Evolutionary conservation across 768 basidiomycete species (phyloP), one percentile per base, ranked within the genome.

Genomic region (Suillus tomentosus): DNA sequence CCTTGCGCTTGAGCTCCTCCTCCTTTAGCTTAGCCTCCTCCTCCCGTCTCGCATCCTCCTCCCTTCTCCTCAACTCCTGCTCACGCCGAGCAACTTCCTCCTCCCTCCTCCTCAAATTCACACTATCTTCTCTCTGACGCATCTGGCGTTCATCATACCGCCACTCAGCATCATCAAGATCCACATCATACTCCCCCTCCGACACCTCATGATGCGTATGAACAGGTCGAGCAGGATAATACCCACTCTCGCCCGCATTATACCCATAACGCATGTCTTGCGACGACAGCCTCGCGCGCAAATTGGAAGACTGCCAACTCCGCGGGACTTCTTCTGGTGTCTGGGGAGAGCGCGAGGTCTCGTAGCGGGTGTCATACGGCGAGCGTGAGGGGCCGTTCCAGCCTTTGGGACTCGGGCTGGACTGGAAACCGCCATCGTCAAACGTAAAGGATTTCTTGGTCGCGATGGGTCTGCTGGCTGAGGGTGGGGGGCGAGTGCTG

Each of bases 51-150:
- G 74, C 70, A 34, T 81, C 81, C 19, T 79, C 79, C 34, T 75
- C 80, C 55, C 69, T 78, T 68, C 63, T 74, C 65, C 69, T 73
- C 40, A 77, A 63, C 5, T 76, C 75, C 40, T 75, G 76, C 61
- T 79, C 77, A 5, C 72, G 75, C 57, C 67, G 69, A 39, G 50
- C 71, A 17, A 73, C 78, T 14, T 78, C 78, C 42, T 76, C 74
- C 58, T 79, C 75, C 58, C 71, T 74, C 67, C 64, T 73, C 58
- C 67, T 53, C 31, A 53, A 34, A 27, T 9, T 73, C 59, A 70
- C 63, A 69, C 72, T 69, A 62, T 70, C 72, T 34, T 74, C 77
- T 55, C 75, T 73, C 11, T 75, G 74, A 43, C 75, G 77, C 64
- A 72, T 72, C 5, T 67, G 70, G 40, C 73, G 71, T 36, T 75